Evolutionary conservation across 352 stramenopile genomes (phyloP), one percentile per base, ranked within the genome.

Genomic region (Pythium utonaiense): DNA sequence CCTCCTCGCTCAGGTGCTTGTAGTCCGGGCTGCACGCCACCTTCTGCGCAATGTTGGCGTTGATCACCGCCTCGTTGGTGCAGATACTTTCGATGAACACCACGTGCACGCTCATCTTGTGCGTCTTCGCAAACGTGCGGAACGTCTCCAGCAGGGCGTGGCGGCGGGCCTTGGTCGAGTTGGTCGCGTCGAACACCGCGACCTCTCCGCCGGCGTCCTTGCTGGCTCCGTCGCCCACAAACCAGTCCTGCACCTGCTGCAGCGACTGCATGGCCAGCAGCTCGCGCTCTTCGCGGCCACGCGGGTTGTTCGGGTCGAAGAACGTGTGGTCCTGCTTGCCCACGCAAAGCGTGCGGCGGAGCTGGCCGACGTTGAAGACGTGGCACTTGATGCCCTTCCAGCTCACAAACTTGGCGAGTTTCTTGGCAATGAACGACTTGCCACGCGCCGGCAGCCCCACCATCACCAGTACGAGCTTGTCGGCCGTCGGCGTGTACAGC

Each of bases 401-500:
- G 56, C 71, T 83, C 22, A 91, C 71, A 57, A 89, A 91, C 64
- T 89, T 90, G 54, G 73, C 79, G 2, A 93, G 71, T 57, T 96
- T 96, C 66, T 98, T 96, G 53, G 93, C 90, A 66, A 98, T 98
- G 69, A 98, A 97, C 52, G 94, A 98, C 70, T 98, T 98, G 49
- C 95, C 95, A 10, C 92, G 95, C 1, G 89, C 96, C 0, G 96
- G 96, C 8, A 98, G 68, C 0, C 96, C 96, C 24, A 98, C 94
- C 91, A 98, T 98, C 21, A 98, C 87, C 28, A 98, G 83, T 53
- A 98, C 90, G 14, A 98, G 77, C 60, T 98, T 98, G 70, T 98
- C 93, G 4, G 86, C 88, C 27, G 77, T 91, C 14, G 78, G 81
- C 16, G 83, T 93, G 67, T 80, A 93, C 25, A 83, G 68, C 65